Conservation (phyloP, 2,329 filamentous ascomycete genomes). For the Fusarium foetens region DNA sequence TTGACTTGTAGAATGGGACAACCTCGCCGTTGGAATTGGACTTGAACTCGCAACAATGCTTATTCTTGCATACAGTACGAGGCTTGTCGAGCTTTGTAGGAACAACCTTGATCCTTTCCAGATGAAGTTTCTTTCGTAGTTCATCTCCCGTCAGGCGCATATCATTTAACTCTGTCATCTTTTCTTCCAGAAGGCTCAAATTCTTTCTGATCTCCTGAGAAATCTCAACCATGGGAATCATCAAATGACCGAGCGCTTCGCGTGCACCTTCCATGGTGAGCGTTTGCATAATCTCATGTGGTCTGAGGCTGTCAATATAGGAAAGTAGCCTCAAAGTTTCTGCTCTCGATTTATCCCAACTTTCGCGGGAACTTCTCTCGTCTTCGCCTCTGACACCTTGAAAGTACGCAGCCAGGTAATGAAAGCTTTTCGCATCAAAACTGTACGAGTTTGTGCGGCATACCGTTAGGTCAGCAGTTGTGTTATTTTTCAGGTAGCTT, state of each 20-base stretch:
- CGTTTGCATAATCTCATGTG: conserved; percentile 33
- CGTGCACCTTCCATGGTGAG: conserved; percentile 32
- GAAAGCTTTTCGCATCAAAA: conserved; percentile 36
- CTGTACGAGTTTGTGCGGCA: conserved; percentile 6
- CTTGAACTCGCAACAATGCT: conserved; percentile 18
- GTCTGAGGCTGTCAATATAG: neutral
- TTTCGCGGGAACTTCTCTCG: conserved; percentile 9
- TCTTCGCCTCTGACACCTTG: neutral
- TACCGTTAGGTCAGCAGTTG: neutral
- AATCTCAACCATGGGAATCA: conserved; percentile 33
- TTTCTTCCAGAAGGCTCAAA: neutral
- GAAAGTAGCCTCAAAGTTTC: conserved; percentile 24
- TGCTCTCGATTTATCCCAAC: conserved; percentile 31
- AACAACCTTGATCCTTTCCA: conserved; percentile 1
- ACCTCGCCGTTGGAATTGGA: neutral
- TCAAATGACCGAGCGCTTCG: conserved; percentile 2
- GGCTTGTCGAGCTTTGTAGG: conserved; percentile 1
- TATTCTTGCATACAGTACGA: conserved; percentile 25
- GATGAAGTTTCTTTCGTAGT: neutral
- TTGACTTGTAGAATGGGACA: conserved; percentile 18
- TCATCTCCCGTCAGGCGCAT: neutral
- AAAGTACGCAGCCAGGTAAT: conserved; percentile 10
- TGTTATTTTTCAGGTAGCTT: neutral
- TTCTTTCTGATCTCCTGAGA: conserved; percentile 12
- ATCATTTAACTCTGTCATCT: conserved; percentile 4